Evolutionary conservation across 176 grass and related monocot genomes (phyloP).

Genomic region (Saccharum officinarum): DNA sequence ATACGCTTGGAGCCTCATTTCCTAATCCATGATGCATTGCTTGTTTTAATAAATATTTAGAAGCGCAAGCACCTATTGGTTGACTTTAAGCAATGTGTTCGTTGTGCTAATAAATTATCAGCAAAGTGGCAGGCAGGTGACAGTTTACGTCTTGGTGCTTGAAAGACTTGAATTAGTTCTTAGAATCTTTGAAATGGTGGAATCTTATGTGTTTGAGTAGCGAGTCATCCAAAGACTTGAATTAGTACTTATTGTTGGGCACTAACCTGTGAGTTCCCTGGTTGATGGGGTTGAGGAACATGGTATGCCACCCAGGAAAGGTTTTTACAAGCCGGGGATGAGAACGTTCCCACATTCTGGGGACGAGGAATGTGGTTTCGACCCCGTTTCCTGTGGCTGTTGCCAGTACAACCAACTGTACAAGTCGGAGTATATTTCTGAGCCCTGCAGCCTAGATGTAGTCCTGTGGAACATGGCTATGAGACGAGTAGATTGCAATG

Average conservation of each 20-base stretch:
- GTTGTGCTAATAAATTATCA: neutral
- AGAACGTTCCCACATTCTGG: neutral
- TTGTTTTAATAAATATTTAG: neutral
- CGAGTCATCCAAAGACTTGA: neutral
- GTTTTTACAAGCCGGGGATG: neutral
- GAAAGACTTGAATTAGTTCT: conserved; percentile 1
- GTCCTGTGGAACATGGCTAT: neutral
- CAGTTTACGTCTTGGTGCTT: neutral
- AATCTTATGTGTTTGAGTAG: neutral
- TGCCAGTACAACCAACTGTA: neutral
- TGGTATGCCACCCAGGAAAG: neutral
- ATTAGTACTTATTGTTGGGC: neutral
- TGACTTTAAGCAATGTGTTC: neutral
- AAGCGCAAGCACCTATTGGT: neutral
- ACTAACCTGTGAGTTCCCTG: neutral
- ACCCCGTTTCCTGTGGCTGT: neutral
- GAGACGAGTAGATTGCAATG: neutral
- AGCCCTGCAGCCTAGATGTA: neutral
- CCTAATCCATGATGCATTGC: neutral
- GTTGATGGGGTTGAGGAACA: neutral
- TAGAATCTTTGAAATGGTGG: neutral
- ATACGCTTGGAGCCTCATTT: neutral
- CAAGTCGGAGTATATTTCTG: neutral
- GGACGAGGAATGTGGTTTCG: neutral
- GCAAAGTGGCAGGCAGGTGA: neutral